These are phyloP conservation scores for Boletus tomentosulus DNA, from an alignment of 768 basidiomycete genomes.

Conservation along the genomic window DNA sequence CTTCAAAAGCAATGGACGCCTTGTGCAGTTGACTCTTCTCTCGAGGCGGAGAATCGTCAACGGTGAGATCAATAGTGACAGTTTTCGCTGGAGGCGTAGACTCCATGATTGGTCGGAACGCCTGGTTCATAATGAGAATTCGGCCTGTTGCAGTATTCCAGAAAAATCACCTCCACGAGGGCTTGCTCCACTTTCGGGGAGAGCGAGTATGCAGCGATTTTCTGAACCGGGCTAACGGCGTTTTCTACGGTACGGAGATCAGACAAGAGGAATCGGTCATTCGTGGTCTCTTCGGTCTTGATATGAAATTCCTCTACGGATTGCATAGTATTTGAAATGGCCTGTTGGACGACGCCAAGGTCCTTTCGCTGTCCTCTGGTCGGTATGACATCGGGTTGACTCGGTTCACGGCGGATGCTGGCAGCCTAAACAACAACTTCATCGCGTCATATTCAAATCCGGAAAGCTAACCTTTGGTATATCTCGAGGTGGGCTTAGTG, in stretches of 20 bases:
- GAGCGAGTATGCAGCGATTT: constrained; percentile 1
- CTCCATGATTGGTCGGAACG: constrained; percentile 1
- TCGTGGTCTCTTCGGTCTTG: neutral
- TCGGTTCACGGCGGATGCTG: neutral
- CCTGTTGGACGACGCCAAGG: constrained; percentile 13
- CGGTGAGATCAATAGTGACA: constrained; percentile 45
- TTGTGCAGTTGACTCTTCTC: neutral
- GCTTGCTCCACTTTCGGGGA: constrained; percentile 3
- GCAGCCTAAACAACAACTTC: constrained; percentile 6
- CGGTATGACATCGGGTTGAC: constrained; percentile 11
- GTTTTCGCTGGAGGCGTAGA: constrained; percentile 20
- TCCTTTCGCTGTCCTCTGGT: constrained; percentile 33
- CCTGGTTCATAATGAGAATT: constrained; percentile 12
- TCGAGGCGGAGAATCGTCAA: constrained; percentile 25
- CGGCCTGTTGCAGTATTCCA: neutral
- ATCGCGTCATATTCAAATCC: neutral
- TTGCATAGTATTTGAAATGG: neutral
- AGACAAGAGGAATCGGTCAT: neutral
- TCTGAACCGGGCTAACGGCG: neutral
- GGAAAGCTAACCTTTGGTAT: constrained; percentile 13
- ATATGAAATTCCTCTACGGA: neutral
- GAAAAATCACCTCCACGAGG: constrained; percentile 8
- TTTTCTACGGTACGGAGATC: neutral
- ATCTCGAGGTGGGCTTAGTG: neutral
- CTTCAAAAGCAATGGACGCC: neutral